phyloP scores from a whole-genome alignment of 2,329 filamentous ascomycete species.

The Trichoderma afroharzianum region DNA sequence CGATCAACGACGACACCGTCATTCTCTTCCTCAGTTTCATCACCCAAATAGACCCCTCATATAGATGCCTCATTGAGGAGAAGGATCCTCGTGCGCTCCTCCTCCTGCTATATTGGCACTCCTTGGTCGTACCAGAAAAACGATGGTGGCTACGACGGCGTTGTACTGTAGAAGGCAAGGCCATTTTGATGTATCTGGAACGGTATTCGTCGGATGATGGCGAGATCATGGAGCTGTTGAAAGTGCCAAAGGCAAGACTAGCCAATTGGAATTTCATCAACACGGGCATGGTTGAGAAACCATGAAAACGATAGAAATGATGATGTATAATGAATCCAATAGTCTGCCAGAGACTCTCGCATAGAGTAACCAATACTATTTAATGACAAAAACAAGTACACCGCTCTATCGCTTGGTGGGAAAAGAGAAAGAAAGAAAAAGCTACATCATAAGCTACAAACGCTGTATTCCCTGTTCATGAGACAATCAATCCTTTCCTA shows the following conservation, averaged over 20 bases:
- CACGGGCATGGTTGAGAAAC: neutral
- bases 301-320: neutral
- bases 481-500: neutral
- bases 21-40: conserved; percentile 47
- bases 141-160: conserved; percentile 48
- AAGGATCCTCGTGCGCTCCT: conserved; percentile 54
- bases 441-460: neutral
- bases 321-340: neutral
- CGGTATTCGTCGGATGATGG: conserved; percentile 17
- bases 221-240: neutral
- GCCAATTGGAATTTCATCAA: neutral
- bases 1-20: conserved; percentile 38
- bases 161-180: conserved; percentile 45
- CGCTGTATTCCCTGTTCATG: neutral
- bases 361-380: neutral
- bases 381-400: neutral
- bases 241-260: neutral
- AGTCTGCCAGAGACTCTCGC: neutral
- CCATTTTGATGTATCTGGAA: conserved; percentile 43
- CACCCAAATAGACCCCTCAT: conserved; percentile 41
- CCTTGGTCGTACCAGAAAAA: conserved; percentile 39
- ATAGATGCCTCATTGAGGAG: conserved; percentile 40
- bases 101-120: conserved; percentile 56
- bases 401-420: neutral
- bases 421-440: neutral